Conservation (phyloP, 495 filamentous ascomycete species). For the Aspergillus conjunctus region DNA sequence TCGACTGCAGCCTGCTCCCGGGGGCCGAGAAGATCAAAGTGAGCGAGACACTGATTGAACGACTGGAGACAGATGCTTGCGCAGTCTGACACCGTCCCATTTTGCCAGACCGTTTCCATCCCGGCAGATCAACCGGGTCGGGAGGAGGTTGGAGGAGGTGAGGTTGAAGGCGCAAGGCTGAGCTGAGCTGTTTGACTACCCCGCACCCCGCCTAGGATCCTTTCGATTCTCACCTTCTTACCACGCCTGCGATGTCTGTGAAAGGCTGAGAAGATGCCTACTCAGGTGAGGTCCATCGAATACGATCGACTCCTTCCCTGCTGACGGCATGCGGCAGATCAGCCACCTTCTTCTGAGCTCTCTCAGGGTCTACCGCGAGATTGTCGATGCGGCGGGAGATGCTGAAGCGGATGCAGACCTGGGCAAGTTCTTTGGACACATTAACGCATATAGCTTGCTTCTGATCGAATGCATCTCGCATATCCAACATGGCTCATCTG, state of each 20-base stretch:
- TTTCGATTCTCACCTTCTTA: no score
- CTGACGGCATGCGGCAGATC: no score
- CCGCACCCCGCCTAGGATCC: no score
- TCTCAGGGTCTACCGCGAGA: slow-evolving; percentile 9
- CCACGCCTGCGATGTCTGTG: no score
- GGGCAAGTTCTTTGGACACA: slow-evolving; percentile 9
- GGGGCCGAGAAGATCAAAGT: slow-evolving; percentile 2
- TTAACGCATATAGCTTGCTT: slow-evolving; percentile 11
- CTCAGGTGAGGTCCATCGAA: no score
- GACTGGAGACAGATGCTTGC: slow-evolving; percentile 2
- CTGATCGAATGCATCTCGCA: slow-evolving; percentile 6
- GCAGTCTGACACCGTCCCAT: not conserved
- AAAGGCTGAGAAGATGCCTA: no score
- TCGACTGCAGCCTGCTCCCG: slow-evolving; percentile 11
- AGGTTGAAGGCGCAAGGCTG: no score
- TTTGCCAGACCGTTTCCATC: slow-evolving; percentile 4
- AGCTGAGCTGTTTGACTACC: no score
- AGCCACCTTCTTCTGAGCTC: not conserved
- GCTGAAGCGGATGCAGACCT: slow-evolving; percentile 5
- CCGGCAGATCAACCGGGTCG: not conserved
- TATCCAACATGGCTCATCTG: slow-evolving; percentile 5
- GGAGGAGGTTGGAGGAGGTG: no score
- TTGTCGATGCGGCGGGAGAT: slow-evolving; percentile 5
- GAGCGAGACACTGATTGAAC: slow-evolving; percentile 13
- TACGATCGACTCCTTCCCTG: not conserved